Evolutionary conservation across 73 alveolate genomes (phyloP).

Genomic region (Blepharisma stoltei): DNA sequence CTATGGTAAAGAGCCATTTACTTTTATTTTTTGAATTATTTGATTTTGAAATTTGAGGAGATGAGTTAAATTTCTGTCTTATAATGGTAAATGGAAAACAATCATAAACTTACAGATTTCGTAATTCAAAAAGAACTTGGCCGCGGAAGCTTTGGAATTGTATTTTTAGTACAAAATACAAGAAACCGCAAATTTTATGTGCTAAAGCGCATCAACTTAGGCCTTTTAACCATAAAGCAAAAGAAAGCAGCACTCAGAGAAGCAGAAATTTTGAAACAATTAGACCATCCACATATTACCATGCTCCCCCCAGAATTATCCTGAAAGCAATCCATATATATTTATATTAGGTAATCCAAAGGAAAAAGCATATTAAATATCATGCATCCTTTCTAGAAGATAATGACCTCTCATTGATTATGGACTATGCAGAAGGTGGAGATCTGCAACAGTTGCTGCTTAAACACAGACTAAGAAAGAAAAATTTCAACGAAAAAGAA

Average conservation of each 20-base stretch:
- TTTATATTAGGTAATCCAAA: too few species aligned
- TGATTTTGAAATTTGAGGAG: too few species aligned
- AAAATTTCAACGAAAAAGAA: slow-evolving; percentile 63
- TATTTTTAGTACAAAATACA: slow-evolving; percentile 72
- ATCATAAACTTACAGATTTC: slow-evolving; percentile 58
- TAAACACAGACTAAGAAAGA: slow-evolving; percentile 43
- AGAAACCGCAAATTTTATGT: slow-evolving; percentile 66
- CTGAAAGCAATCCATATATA: too few species aligned
- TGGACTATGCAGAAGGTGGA: slow-evolving; percentile 98
- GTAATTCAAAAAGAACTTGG: slow-evolving; percentile 86
- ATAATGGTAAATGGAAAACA: neutral
- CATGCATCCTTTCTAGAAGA: slow-evolving; percentile 89
- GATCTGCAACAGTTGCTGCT: slow-evolving; percentile 68
- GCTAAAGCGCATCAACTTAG: slow-evolving; percentile 86
- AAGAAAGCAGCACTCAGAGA: slow-evolving; percentile 62
- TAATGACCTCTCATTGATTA: slow-evolving; percentile 81
- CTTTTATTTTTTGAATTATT: too few species aligned
- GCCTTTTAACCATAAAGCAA: slow-evolving; percentile 83
- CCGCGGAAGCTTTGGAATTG: slow-evolving; percentile 94
- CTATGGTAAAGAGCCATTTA: too few species aligned
- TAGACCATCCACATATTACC: slow-evolving; percentile 89
- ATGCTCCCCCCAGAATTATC: too few species aligned
- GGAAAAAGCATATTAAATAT: too few species aligned
- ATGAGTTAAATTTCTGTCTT: neutral
- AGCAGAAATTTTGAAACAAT: slow-evolving; percentile 78